Percentiles rank a stretch among this genome's conserved stretches.
These are phyloP conservation scores for Coniochaeta sp. DNA, from an alignment of 2,329 filamentous ascomycete species.

Conservation along the genomic window DNA sequence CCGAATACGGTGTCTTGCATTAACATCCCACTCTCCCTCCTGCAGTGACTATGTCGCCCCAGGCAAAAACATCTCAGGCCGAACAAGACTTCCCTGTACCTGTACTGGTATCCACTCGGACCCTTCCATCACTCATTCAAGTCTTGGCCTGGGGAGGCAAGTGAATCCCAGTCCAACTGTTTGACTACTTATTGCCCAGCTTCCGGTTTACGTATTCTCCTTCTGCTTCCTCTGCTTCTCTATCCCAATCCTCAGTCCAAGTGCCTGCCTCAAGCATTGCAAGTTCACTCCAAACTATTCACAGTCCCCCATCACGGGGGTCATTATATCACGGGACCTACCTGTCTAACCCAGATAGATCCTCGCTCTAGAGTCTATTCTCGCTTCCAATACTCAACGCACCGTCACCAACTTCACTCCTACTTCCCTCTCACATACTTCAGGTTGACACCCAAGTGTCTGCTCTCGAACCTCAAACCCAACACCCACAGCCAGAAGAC, in stretches of 20 bases:
- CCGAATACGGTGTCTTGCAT: too few relatives aligned
- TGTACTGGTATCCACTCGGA: too few relatives aligned
- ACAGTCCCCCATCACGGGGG: slow-evolving; percentile 16
- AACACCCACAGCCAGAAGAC: neutral
- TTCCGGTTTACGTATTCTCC: neutral
- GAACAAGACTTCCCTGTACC: neutral
- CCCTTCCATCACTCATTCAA: neutral
- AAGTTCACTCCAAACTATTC: slow-evolving; percentile 2
- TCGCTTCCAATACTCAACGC: neutral
- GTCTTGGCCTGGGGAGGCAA: neutral
- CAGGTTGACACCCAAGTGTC: slow-evolving; percentile 1
- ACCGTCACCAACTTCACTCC: neutral
- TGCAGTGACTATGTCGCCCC: neutral
- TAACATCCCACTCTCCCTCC: too few relatives aligned
- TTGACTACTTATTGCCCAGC: neutral
- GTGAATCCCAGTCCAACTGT: neutral
- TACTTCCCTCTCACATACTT: neutral
- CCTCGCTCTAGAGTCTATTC: neutral
- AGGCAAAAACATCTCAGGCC: neutral
- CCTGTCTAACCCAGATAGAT: too few relatives aligned
- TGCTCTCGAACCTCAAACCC: too few relatives aligned
- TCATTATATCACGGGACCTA: neutral
- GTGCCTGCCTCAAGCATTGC: neutral
- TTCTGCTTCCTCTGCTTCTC: neutral
- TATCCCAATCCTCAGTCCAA: neutral